Evolutionary conservation across 495 filamentous ascomycete genomes (phyloP).

Genomic region (Hypoxylon crocopeplum): DNA sequence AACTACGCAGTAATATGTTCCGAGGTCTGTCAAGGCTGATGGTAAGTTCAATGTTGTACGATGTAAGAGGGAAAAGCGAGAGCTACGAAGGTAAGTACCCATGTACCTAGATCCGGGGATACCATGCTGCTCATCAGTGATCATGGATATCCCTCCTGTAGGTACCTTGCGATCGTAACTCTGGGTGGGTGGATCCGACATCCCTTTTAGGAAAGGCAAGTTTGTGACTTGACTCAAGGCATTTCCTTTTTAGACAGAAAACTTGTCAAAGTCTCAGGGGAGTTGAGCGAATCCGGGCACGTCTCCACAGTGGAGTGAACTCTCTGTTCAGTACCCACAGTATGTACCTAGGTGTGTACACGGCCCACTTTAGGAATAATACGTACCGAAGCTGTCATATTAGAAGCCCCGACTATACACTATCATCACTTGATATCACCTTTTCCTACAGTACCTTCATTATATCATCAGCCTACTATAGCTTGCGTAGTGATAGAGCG

Average conservation of each 20-base stretch:
- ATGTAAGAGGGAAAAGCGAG: not conserved
- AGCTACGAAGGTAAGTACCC: constrained; percentile 17
- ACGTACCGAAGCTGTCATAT: too few species aligned
- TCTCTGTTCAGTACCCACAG: not conserved
- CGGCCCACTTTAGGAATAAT: too few species aligned
- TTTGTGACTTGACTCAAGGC: constrained; percentile 31
- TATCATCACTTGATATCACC: too few species aligned
- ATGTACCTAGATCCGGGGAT: constrained; percentile 35
- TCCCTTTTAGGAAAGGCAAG: constrained; percentile 20
- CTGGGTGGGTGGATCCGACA: constrained; percentile 8
- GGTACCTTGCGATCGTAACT: constrained; percentile 23
- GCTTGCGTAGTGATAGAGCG: too few species aligned
- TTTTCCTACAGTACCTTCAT: too few species aligned
- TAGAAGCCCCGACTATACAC: too few species aligned
- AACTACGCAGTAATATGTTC: constrained; percentile 36
- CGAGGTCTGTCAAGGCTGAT: constrained; percentile 29
- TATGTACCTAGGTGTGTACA: not conserved
- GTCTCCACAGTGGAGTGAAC: constrained; percentile 20
- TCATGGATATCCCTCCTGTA: constrained; percentile 6
- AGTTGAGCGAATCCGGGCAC: constrained; percentile 25
- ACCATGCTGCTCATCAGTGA: constrained; percentile 34
- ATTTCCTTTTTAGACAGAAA: constrained; percentile 36
- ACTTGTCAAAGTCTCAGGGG: constrained; percentile 29
- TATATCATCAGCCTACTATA: too few species aligned
- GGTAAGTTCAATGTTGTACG: too few species aligned